These are phyloP conservation scores for Chaetomium strumarium DNA, from an alignment of 2,329 filamentous ascomycete species.

Conservation along the genomic window DNA sequence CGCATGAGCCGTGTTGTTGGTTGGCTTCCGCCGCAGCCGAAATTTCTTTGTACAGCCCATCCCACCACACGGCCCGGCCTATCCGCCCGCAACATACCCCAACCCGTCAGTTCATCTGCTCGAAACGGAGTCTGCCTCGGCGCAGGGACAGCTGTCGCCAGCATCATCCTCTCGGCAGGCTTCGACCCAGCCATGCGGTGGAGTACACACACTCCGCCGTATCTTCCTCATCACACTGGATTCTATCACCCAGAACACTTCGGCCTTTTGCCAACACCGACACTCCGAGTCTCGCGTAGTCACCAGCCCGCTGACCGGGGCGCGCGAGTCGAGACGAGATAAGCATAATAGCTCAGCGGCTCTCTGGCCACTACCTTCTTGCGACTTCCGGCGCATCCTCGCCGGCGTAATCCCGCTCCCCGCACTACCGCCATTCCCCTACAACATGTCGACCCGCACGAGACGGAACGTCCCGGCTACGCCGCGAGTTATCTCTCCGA, in stretches of 20 bases:
- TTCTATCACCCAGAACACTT: slow-evolving; percentile 39
- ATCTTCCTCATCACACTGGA: slow-evolving; percentile 48
- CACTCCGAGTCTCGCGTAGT: slow-evolving; percentile 22
- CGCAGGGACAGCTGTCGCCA: slow-evolving; percentile 7
- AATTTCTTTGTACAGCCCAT: slow-evolving; percentile 17
- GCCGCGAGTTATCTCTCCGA: slow-evolving; percentile 84
- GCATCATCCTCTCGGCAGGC: neutral
- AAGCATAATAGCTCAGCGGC: slow-evolving; percentile 40
- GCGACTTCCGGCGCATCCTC: slow-evolving; percentile 44
- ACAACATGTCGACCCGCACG: slow-evolving; percentile 47
- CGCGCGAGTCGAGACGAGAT: slow-evolving; percentile 45
- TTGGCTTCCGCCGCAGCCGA: slow-evolving; percentile 17
- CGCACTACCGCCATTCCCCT: slow-evolving; percentile 54
- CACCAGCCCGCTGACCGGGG: slow-evolving; percentile 20
- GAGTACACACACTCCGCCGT: slow-evolving; percentile 50
- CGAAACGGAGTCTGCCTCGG: slow-evolving; percentile 1
- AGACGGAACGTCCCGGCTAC: slow-evolving; percentile 62
- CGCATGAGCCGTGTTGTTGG: slow-evolving; percentile 5
- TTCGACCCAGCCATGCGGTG: slow-evolving; percentile 44
- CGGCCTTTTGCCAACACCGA: slow-evolving; percentile 32
- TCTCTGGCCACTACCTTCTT: slow-evolving; percentile 44
- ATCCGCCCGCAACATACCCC: slow-evolving; percentile 6
- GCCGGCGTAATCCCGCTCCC: slow-evolving; percentile 52
- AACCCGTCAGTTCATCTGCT: neutral
- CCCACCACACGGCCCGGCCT: slow-evolving; percentile 1